These are phyloP conservation scores for Cyclotella sp. DNA, from an alignment of 108 stramenopile species.

Conservation along the genomic window DNA sequence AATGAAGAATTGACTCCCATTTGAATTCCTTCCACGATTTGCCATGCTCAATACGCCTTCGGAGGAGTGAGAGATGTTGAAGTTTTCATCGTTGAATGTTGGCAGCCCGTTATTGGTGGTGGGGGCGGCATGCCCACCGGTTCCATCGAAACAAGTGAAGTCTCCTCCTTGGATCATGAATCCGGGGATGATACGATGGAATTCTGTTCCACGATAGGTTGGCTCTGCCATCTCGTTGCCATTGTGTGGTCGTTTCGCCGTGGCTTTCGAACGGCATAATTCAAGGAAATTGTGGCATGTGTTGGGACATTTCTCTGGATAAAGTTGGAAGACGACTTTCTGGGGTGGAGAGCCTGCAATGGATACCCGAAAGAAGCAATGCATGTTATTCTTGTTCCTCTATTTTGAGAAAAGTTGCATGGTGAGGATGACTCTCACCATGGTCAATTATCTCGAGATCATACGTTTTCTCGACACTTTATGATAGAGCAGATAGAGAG, in stretches of 20 bases:
- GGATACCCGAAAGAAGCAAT: constrained; percentile 64
- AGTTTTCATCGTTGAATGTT: constrained; percentile 77
- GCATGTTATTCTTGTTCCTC: constrained; percentile 9
- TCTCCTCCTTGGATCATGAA: constrained; percentile 94
- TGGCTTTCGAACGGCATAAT: constrained; percentile 61
- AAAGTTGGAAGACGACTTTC: constrained; percentile 75
- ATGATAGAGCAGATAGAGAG: no score
- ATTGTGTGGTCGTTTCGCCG: constrained; percentile 11
- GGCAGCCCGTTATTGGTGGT: constrained; percentile 65
- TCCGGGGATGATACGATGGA: constrained; percentile 83
- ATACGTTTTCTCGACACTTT: no score
- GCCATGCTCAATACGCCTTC: constrained; percentile 86
- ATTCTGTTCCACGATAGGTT: constrained; percentile 68
- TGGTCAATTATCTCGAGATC: no score
- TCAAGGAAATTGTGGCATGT: constrained; percentile 84
- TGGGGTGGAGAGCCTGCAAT: constrained; percentile 63
- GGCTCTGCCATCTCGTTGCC: constrained; percentile 30
- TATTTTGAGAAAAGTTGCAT: no score
- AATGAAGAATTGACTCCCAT: constrained; percentile 88
- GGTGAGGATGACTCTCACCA: no score
- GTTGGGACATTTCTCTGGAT: constrained; percentile 65
- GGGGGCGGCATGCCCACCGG: constrained; percentile 81
- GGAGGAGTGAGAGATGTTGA: constrained; percentile 61
- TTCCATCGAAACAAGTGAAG: constrained; percentile 83
- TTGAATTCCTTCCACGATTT: constrained; percentile 83